Evolutionary conservation across 768 basidiomycete genomes (phyloP).

Genomic region (Mycena vitilis): DNA sequence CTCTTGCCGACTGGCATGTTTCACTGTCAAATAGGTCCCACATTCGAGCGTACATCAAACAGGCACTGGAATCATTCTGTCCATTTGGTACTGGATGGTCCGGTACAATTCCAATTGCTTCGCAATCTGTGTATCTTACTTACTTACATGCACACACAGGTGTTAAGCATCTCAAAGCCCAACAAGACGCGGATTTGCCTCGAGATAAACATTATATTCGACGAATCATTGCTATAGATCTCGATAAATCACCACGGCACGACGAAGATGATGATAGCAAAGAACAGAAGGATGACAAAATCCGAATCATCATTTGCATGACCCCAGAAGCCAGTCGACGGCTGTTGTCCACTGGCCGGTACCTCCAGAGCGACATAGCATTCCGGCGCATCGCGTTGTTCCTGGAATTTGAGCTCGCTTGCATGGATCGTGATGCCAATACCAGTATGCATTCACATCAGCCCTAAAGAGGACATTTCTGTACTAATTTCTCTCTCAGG

Average conservation of each 20-base stretch:
- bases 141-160: background rate
- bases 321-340: background rate
- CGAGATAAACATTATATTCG: background rate
- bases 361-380: constrained; percentile 25
- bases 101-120: background rate
- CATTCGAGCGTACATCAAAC: constrained; percentile 7
- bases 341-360: background rate
- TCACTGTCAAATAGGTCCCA: background rate
- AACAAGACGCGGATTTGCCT: background rate
- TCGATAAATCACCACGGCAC: background rate
- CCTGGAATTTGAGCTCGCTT: constrained; percentile 16
- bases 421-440: constrained; percentile 7
- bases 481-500: background rate
- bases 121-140: too few species aligned
- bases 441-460: background rate
- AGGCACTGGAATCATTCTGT: background rate
- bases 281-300: background rate
- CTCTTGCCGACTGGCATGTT: background rate
- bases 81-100: constrained; percentile 10
- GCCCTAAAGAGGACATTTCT: background rate
- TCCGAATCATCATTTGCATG: too few species aligned
- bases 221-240: background rate
- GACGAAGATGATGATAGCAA: background rate
- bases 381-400: constrained; percentile 17
- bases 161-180: background rate